These are phyloP conservation scores for Ensete ventricosum DNA, from an alignment of 176 grass and related monocot species.

Conservation along the genomic window DNA sequence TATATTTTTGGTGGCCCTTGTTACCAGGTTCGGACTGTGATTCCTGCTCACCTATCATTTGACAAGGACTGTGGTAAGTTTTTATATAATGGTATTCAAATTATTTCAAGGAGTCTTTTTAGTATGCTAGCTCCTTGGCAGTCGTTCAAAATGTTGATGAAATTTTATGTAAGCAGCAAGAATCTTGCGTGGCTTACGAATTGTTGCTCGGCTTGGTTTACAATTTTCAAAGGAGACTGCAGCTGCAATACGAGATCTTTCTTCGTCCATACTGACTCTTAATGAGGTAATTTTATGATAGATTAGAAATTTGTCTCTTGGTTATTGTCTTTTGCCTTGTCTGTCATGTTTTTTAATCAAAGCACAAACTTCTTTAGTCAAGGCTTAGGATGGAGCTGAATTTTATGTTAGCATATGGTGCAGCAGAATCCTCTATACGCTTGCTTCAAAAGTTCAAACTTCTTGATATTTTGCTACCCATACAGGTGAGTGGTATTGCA, in stretches of 20 bases:
- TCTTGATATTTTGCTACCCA: constrained; percentile 74
- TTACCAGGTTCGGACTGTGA: constrained; percentile 56
- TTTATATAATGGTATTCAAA: constrained; percentile 15
- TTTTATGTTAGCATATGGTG: constrained; percentile 77
- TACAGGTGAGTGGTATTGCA: constrained; percentile 56
- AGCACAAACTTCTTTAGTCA: constrained; percentile 30
- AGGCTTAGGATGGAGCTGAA: constrained; percentile 79
- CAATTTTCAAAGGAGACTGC: constrained; percentile 64
- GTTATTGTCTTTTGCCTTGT: neutral
- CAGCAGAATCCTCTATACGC: constrained; percentile 52
- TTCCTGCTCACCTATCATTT: constrained; percentile 71
- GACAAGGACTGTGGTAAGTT: constrained; percentile 67
- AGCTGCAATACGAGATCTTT: constrained; percentile 47
- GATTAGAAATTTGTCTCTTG: neutral
- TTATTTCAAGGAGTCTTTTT: neutral
- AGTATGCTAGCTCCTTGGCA: neutral
- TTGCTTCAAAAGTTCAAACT: constrained; percentile 72
- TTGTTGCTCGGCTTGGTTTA: constrained; percentile 77
- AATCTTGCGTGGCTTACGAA: constrained; percentile 91
- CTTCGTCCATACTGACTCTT: constrained; percentile 44
- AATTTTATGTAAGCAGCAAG: constrained; percentile 48
- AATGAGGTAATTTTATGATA: constrained; percentile 29
- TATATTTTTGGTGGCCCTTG: constrained; percentile 22
- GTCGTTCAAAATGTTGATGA: neutral
- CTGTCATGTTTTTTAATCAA: constrained; percentile 4